Evolutionary conservation across 345 rosid species (phyloP), one percentile per base, ranked within the genome.

Genomic region (Diplotaxis tenuifolia): DNA sequence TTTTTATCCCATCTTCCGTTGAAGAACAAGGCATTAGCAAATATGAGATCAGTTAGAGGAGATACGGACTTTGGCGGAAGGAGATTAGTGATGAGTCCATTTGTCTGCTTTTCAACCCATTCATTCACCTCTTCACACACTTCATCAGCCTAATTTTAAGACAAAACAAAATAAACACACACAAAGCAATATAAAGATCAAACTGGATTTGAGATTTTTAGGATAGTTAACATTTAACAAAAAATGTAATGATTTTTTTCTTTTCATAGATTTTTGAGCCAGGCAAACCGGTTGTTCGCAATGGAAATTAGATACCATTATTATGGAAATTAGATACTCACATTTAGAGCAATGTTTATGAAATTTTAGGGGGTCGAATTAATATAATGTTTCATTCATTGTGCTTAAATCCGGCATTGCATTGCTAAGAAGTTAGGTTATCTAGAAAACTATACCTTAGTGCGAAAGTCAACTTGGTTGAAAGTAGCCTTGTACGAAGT

Each of bases 401-500:
- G n/a, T n/a, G n/a, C n/a, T n/a, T n/a, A n/a, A 25, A 25, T 25
- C 28, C 28, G 25, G 28, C 28, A 29, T 6, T 29, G 28, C 28
- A 29, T 6, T 29, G 32, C 40, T 38, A 38, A 38, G 45, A 0
- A 38, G 45, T 38, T 34, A 38, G n/a, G 45, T 38, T 38, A 29
- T 29, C 42, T 36, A 36, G 42, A 36, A 36, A 36, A 36, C 14
- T 36, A 40, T 40, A 89, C 96, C 96, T 87, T 89, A 18, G 79
- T 81, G 42, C 80, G 86, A 67, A 92, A 92, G 77, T 89, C 97
- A 11, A 84, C 92, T 68, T 76, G 84, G 15, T 71, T 78, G 45
- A 86, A 72, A 22, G 88, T 75, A 65, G 89, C 97, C 71, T 80
- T 86, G 72, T 84, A 88, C 22, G 73, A 65, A 61, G 15, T 82